Percentiles rank a stretch among this genome's conserved stretches.
Evolutionary conservation across 73 alveolate genomes (phyloP).

Genomic region (Uronychia setigera): DNA sequence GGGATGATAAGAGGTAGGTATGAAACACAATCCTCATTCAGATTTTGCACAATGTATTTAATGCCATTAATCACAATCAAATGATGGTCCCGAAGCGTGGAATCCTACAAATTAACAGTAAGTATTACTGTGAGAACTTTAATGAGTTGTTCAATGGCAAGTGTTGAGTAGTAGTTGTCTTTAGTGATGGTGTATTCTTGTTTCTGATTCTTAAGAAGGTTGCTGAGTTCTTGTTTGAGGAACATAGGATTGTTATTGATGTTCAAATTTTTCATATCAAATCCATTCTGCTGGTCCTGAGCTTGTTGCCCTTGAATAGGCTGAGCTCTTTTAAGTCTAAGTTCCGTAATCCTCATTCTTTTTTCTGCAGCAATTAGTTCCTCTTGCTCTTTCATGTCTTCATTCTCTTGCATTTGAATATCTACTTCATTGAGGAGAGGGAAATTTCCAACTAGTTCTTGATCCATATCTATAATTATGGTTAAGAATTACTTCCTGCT

Average conservation of each 20-base stretch:
- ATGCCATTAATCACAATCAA: slow-evolving; percentile 47
- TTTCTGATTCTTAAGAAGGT: not conserved
- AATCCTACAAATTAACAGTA: slow-evolving; percentile 13
- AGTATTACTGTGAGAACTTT: slow-evolving; percentile 13
- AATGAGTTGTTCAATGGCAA: slow-evolving; percentile 8
- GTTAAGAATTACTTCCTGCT: slow-evolving; percentile 18
- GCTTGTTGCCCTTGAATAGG: not conserved
- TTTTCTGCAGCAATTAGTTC: slow-evolving; percentile 6
- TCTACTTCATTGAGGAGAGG: slow-evolving; percentile 7
- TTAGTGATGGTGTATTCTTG: not conserved
- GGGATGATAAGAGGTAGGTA: slow-evolving; percentile 55
- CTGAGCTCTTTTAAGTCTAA: not conserved
- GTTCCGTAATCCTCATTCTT: not conserved
- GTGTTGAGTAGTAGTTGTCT: slow-evolving; percentile 9
- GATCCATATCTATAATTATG: slow-evolving; percentile 9
- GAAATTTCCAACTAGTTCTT: slow-evolving; percentile 9
- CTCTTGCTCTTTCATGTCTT: slow-evolving; percentile 15
- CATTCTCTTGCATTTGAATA: slow-evolving; percentile 9
- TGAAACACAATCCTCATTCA: slow-evolving; percentile 29
- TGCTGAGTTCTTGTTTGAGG: slow-evolving; percentile 1
- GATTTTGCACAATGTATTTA: slow-evolving; percentile 31
- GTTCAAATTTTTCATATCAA: slow-evolving; percentile 1
- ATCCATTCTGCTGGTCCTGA: not conserved
- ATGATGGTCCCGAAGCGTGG: slow-evolving; percentile 63
- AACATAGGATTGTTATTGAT: slow-evolving; percentile 8